These are phyloP conservation scores for Wickerhamiella brachini DNA, from an alignment of 805 yeast species.

Conservation along the genomic window DNA sequence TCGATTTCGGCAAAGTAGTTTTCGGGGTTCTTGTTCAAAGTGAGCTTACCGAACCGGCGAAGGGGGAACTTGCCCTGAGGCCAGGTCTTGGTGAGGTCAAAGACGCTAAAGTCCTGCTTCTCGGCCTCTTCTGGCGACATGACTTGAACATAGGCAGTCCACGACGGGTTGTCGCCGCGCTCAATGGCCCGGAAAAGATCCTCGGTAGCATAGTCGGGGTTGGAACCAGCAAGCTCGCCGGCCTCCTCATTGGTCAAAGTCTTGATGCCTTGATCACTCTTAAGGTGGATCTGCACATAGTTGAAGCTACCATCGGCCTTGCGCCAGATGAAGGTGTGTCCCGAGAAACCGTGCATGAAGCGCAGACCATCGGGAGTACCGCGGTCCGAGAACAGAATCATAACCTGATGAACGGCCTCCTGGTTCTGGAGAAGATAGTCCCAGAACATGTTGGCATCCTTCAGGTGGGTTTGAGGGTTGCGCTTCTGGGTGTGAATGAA, in stretches of 20 bases:
- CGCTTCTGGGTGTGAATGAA: conserved; percentile 62
- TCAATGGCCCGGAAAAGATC: conserved; percentile 35
- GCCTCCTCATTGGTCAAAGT: conserved; percentile 35
- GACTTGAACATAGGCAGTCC: conserved; percentile 42
- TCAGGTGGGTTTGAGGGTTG: conserved; percentile 47
- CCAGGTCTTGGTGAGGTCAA: conserved; percentile 46
- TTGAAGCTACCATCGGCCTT: conserved; percentile 37
- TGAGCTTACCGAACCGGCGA: conserved; percentile 40
- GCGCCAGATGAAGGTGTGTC: conserved; percentile 47
- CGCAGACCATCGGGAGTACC: conserved; percentile 45
- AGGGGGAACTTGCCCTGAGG: conserved; percentile 43
- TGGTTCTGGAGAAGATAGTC: conserved; percentile 42
- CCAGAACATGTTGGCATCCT: conserved; percentile 45
- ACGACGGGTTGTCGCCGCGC: conserved; percentile 35
- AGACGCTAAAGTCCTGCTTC: conserved; percentile 33
- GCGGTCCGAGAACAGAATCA: conserved; percentile 44
- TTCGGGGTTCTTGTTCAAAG: conserved; percentile 40
- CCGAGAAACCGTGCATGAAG: conserved; percentile 49
- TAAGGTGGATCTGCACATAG: conserved; percentile 43
- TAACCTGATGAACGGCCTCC: conserved; percentile 44
- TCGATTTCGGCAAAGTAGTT: conserved; percentile 41
- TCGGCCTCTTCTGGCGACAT: conserved; percentile 47
- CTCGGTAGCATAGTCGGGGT: conserved; percentile 38
- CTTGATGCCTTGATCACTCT: conserved; percentile 38
- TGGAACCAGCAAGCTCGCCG: conserved; percentile 31